Percentiles rank a stretch among this genome's conserved stretches.
Conservation (phyloP, 768 basidiomycete genomes). For the Paxillus rubicundulus region DNA sequence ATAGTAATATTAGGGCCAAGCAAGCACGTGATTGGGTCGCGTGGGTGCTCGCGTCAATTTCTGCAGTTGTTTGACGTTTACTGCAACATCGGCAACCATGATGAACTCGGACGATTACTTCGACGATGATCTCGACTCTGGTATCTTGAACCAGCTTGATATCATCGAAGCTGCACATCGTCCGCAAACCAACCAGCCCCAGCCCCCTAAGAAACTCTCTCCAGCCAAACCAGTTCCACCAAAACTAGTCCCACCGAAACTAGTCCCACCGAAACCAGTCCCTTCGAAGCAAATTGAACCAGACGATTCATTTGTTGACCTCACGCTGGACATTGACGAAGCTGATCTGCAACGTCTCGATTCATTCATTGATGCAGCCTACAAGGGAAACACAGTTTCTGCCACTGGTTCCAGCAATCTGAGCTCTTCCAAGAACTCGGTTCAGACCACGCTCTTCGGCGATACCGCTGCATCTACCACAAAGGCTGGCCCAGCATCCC, state of each 20-base stretch:
- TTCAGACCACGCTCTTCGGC: constrained; percentile 71
- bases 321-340: constrained; percentile 57
- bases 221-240: constrained; percentile 3
- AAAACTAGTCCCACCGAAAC: neutral
- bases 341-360: constrained; percentile 54
- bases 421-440: constrained; percentile 33
- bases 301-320: constrained; percentile 49
- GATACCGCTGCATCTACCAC: constrained; percentile 35
- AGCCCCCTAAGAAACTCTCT: constrained; percentile 12
- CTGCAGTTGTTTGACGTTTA: neutral
- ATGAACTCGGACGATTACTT: constrained; percentile 84
- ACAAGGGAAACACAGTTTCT: constrained; percentile 39
- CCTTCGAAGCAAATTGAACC: constrained; percentile 24
- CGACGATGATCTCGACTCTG: constrained; percentile 62
- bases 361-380: constrained; percentile 47
- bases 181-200: constrained; percentile 13
- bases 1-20: neutral
- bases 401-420: constrained; percentile 38
- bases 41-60: neutral
- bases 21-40: constrained; percentile 16
- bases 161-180: constrained; percentile 64
- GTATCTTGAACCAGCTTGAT: constrained; percentile 59
- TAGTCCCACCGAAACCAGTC: constrained; percentile 16
- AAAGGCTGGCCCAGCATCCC: constrained; percentile 27
- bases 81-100: constrained; percentile 5